A percentile compares a stretch with the other conserved stretches of the same genome.
Evolutionary conservation across 148 eudicot species (phyloP).

Genomic region (Vaccinium darrowii): DNA sequence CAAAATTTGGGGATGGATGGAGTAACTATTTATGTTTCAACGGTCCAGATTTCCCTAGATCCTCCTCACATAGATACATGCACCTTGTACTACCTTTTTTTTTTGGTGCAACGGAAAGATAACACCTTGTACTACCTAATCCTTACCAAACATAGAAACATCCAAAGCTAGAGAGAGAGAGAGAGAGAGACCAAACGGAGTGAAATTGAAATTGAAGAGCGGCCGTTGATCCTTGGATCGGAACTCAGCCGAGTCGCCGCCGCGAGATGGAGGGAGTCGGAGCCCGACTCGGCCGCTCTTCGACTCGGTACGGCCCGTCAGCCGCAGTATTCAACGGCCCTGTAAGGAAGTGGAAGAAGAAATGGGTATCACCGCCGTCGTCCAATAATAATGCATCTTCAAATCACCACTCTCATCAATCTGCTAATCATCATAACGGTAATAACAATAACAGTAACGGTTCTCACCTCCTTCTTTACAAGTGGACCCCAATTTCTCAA

Average conservation of each 20-base stretch:
- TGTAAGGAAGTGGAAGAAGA: constrained; percentile 90
- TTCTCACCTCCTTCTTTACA: constrained; percentile 58
- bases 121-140: not conserved
- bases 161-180: too few species aligned
- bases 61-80: not conserved
- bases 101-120: too few species aligned
- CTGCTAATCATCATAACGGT: constrained; percentile 25
- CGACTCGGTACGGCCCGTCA: constrained; percentile 69
- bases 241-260: constrained; percentile 20
- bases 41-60: not conserved
- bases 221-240: not conserved
- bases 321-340: constrained; percentile 78
- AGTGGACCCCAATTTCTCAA: constrained; percentile 68
- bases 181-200: not conserved
- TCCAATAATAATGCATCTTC: constrained; percentile 18
- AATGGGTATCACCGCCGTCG: constrained; percentile 54
- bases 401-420: constrained; percentile 23
- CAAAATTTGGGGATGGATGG: too few species aligned
- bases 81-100: not conserved
- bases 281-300: constrained; percentile 80
- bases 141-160: not conserved
- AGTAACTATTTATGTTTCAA: not conserved
- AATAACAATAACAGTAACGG: constrained; percentile 16
- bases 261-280: constrained; percentile 80
- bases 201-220: not conserved